Evolutionary conservation across 768 basidiomycete genomes (phyloP).

Genomic region (Sporobolomyces phaffii): DNA sequence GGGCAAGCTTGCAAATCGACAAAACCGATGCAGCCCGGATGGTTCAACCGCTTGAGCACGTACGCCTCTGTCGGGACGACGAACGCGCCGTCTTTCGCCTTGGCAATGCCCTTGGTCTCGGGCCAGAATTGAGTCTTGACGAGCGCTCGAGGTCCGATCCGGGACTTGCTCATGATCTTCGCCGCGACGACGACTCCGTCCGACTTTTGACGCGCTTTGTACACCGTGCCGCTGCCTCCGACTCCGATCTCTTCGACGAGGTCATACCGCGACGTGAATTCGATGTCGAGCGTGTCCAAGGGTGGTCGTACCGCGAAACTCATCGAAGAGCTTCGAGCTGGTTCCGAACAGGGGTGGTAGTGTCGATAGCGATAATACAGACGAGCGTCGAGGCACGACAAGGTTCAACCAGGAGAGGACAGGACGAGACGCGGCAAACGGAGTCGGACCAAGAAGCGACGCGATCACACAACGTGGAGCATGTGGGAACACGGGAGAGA

Average conservation of each 20-base stretch:
- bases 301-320: constrained; percentile 1
- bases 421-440: too few species aligned
- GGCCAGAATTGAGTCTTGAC: constrained; percentile 17
- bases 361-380: too few species aligned
- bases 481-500: background rate
- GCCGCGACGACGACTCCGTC: constrained; percentile 70
- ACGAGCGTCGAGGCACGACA: too few species aligned
- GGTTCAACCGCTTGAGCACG: constrained; percentile 64
- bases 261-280: constrained; percentile 43
- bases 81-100: constrained; percentile 15
- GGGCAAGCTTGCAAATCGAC: constrained; percentile 75
- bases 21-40: constrained; percentile 74
- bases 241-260: constrained; percentile 58
- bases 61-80: constrained; percentile 73
- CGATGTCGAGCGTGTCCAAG: constrained; percentile 19
- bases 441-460: too few species aligned
- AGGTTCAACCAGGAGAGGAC: too few species aligned
- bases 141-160: constrained; percentile 39
- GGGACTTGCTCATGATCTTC: constrained; percentile 68
- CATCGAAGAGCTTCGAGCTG: background rate
- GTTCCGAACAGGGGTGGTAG: too few species aligned
- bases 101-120: background rate
- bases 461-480: background rate
- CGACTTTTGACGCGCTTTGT: constrained; percentile 65
- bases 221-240: constrained; percentile 89